These are phyloP conservation scores for Nicotiana knightiana DNA, from an alignment of 257 asterid genomes.

Conservation along the genomic window DNA sequence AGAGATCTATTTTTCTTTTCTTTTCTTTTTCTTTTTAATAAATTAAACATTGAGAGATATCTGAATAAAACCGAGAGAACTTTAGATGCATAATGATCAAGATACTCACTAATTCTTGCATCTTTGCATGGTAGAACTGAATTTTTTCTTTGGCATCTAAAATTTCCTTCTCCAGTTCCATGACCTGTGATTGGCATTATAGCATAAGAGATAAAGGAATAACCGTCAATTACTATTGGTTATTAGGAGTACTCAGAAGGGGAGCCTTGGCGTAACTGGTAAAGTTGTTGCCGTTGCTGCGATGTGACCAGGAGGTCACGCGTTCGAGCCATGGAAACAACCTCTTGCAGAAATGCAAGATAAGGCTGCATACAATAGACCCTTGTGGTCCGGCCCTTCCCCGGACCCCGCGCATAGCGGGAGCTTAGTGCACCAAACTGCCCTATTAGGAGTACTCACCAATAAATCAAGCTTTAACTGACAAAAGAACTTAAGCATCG, in stretches of 20 bases:
- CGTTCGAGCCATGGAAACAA: no score
- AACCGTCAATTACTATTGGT: background rate
- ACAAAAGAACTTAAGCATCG: background rate
- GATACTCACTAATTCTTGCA: constrained; percentile 96
- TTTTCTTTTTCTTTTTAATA: no score
- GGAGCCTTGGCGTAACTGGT: no score
- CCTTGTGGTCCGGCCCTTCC: no score
- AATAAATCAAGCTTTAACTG: background rate
- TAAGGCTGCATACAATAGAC: no score
- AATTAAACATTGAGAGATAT: background rate
- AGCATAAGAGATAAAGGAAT: constrained; percentile 1
- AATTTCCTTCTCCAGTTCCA: constrained; percentile 93
- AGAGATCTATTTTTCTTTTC: background rate
- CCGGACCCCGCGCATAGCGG: no score
- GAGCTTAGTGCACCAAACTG: no score
- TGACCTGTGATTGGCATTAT: constrained; percentile 50
- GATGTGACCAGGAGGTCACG: no score
- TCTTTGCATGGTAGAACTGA: constrained; percentile 81
- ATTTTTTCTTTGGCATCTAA: constrained; percentile 78
- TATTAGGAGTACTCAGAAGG: background rate
- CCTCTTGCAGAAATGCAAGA: no score
- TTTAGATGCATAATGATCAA: background rate
- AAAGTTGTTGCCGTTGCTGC: no score
- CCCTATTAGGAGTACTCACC: background rate
- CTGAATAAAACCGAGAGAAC: background rate